Conservation (phyloP, 768 basidiomycete species). For the Tremella yokohamensis region DNA sequence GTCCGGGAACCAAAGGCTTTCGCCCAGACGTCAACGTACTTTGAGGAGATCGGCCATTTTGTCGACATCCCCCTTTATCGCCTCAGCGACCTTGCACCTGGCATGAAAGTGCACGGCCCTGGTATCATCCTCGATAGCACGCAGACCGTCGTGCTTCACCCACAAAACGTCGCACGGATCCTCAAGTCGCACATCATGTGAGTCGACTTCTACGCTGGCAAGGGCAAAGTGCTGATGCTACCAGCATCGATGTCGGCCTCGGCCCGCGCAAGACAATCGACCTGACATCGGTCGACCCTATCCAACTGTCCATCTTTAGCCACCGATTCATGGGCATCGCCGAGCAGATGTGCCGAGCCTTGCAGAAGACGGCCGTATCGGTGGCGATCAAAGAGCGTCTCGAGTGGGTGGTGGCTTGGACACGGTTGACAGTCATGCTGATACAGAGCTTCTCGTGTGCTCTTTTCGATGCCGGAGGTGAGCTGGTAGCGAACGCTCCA, state of each 20-base stretch:
- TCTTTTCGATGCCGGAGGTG: slow-evolving; percentile 67
- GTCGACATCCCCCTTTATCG: slow-evolving; percentile 26
- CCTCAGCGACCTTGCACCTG: slow-evolving; percentile 25
- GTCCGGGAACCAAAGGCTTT: slow-evolving; percentile 13
- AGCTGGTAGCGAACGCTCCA: slow-evolving; percentile 45
- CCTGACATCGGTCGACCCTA: slow-evolving; percentile 16
- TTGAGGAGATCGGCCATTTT: slow-evolving; percentile 29
- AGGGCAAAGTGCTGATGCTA: neutral
- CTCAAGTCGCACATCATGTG: slow-evolving; percentile 30
- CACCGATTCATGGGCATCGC: slow-evolving; percentile 48
- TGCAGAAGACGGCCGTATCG: slow-evolving; percentile 85
- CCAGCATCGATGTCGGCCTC: slow-evolving; percentile 38
- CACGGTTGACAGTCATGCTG: no score
- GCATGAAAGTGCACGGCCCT: slow-evolving; percentile 16
- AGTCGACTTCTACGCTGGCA: neutral
- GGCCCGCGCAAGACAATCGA: slow-evolving; percentile 32
- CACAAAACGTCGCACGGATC: slow-evolving; percentile 31
- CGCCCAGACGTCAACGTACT: slow-evolving; percentile 28
- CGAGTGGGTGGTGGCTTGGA: slow-evolving; percentile 54
- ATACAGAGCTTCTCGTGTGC: slow-evolving; percentile 69
- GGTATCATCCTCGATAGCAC: slow-evolving; percentile 3
- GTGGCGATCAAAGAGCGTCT: slow-evolving; percentile 95
- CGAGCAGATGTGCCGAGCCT: slow-evolving; percentile 87
- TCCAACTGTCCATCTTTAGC: slow-evolving; percentile 7
- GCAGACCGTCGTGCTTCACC: slow-evolving; percentile 9